These are phyloP conservation scores for Tulasnella sp. DNA, from an alignment of 768 basidiomycete genomes.

Conservation along the genomic window DNA sequence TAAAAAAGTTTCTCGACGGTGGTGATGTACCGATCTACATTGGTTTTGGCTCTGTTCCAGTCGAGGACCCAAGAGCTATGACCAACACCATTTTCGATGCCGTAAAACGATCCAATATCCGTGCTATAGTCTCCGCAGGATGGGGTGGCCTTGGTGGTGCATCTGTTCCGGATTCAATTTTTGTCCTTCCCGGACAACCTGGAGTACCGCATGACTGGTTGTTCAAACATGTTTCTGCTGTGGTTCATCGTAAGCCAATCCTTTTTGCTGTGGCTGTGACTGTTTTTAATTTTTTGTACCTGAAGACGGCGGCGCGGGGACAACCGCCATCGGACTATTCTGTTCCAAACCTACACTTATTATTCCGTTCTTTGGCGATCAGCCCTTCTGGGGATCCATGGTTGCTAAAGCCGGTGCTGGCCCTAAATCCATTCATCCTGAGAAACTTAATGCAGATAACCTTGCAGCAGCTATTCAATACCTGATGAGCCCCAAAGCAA, in stretches of 20 bases:
- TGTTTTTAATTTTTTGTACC: background rate
- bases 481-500: conserved; percentile 35
- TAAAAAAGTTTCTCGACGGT: conserved; percentile 35
- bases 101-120: conserved; percentile 39
- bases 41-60: conserved; percentile 51
- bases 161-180: conserved; percentile 39
- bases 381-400: conserved; percentile 42
- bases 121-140: conserved; percentile 50
- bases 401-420: conserved; percentile 48
- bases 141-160: conserved; percentile 50
- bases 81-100: conserved; percentile 49
- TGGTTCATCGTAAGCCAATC: conserved; percentile 35
- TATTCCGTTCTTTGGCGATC: conserved; percentile 56
- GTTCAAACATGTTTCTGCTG: conserved; percentile 44
- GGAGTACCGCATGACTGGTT: conserved; percentile 55
- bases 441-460: conserved; percentile 35
- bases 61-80: conserved; percentile 41
- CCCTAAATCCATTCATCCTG: conserved; percentile 45
- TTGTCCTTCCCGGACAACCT: conserved; percentile 41
- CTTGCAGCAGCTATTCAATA: conserved; percentile 42
- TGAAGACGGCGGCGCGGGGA: conserved; percentile 46
- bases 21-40: conserved; percentile 47
- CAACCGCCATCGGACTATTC: conserved; percentile 47
- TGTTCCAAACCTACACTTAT: conserved; percentile 49
- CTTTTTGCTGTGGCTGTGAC: background rate